Evolutionary conservation across 805 yeast genomes (phyloP), one percentile per base, ranked within the genome.

Genomic region (Wickerhamomyces hampshirensis): DNA sequence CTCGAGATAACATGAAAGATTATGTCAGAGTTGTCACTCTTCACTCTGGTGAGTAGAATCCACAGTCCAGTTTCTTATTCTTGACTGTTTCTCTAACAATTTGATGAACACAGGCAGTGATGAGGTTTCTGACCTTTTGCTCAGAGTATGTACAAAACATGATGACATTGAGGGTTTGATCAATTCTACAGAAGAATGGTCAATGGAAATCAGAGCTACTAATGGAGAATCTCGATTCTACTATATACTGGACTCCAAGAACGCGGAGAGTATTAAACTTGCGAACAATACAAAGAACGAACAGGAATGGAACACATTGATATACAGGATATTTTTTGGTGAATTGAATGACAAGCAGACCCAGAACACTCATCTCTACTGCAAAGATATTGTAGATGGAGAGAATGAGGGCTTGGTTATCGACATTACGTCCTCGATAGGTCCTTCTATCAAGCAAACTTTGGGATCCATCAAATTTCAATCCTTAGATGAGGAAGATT

Each of bases 91-190:
- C n/a, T n/a, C n/a, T n/a, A n/a, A n/a, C n/a, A n/a, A n/a, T n/a
- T n/a, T n/a, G n/a, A n/a, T n/a, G n/a, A n/a, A 5, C 8, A 4
- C 14, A 42, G 46, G 28, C 6, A 33, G 32, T 14, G 38, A 30
- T 5, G 40, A 40, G n/a, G 38, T 34, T n/a, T 30, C 43, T 6
- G 48, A 44, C 27, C 31, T 44, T 29, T 21, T 44, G 28, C 15
- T 40, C 15, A 35, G 28, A 10, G 21, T 21, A 11, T n/a, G 34
- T 3, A 32, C 35, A 3, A 31, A 18, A 13, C 16, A 28, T 6
- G 13, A 13, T 2, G 42, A 38, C 13, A 18, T 40, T 3, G 34
- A 31, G 4, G 7, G 26, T 26, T 18, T 33, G 12, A 31, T 42
- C 6, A 8, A 29, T 2, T n/a, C 16, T 5, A 29, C 30, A 5